Conservation (phyloP, 495 filamentous ascomycete genomes). For the Penicillium lividum region DNA sequence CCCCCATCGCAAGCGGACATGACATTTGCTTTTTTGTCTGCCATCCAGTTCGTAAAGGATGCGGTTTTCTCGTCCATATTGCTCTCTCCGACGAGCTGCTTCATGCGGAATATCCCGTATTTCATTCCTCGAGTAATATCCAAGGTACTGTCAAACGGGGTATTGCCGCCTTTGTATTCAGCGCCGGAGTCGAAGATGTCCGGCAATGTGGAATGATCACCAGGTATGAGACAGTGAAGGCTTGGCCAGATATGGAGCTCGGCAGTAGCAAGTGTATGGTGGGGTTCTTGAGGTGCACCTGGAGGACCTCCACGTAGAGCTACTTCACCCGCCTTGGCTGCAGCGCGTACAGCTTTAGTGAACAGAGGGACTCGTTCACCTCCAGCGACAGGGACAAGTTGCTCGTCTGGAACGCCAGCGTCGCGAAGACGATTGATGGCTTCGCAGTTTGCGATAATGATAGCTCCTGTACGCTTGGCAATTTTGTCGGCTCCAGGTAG, state of each 20-base stretch:
- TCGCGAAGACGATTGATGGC: background rate
- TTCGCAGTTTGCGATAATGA: background rate
- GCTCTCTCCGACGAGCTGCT: background rate
- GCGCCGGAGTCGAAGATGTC: background rate
- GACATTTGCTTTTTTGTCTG: background rate
- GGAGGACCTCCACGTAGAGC: constrained; percentile 1
- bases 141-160: background rate
- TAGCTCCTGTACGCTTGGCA: background rate
- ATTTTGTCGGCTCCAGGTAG: background rate
- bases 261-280: background rate
- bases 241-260: constrained; percentile 1
- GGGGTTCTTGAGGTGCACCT: background rate
- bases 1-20: constrained; percentile 3
- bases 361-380: background rate
- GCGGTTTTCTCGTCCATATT: background rate
- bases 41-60: background rate
- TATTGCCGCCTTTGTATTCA: background rate
- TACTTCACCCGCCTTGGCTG: background rate
- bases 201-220: background rate
- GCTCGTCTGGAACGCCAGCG: background rate
- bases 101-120: background rate
- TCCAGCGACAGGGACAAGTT: background rate
- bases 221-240: background rate
- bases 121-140: constrained; percentile 1
- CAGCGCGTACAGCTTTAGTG: background rate